A percentile compares a stretch with the other conserved stretches of the same genome.
Conservation (phyloP, 495 filamentous ascomycete species). For the Talaromyces stipitatus region DNA sequence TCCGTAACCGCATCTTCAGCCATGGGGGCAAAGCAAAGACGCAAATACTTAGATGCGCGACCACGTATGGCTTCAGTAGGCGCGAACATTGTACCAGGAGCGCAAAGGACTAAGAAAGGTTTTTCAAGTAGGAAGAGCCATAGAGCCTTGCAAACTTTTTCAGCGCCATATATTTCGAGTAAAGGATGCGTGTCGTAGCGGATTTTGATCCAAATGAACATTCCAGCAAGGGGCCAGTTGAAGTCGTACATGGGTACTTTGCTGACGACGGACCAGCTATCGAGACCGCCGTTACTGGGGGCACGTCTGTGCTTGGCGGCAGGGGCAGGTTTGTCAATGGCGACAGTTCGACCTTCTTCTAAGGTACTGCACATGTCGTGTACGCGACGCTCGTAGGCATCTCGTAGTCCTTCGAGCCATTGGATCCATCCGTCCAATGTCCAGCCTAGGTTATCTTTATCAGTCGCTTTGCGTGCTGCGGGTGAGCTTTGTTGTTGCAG, state of each 20-base stretch:
- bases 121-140: constrained; percentile 66
- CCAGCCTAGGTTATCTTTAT: constrained; percentile 49
- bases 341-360: constrained; percentile 52
- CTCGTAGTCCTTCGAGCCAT: constrained; percentile 79
- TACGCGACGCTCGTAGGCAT: constrained; percentile 78
- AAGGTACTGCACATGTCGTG: constrained; percentile 62
- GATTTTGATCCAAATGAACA: constrained; percentile 82
- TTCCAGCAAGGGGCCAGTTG: constrained; percentile 74
- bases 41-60: constrained; percentile 55
- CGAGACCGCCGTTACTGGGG: constrained; percentile 22
- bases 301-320: constrained; percentile 13
- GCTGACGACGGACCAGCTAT: constrained; percentile 61
- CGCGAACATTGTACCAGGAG: constrained; percentile 64
- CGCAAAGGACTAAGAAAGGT: constrained; percentile 57
- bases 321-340: constrained; percentile 39
- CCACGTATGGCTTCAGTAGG: constrained; percentile 43
- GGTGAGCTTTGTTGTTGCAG: constrained; percentile 46
- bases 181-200: constrained; percentile 66
- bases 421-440: constrained; percentile 78
- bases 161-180: constrained; percentile 30
- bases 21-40: constrained; percentile 85
- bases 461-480: constrained; percentile 18
- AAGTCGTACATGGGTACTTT: constrained; percentile 67
- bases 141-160: constrained; percentile 49
- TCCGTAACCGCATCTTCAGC: constrained; percentile 55